Evolutionary conservation across 306 rosid genomes (phyloP).

Genomic region (Neltuma alba): DNA sequence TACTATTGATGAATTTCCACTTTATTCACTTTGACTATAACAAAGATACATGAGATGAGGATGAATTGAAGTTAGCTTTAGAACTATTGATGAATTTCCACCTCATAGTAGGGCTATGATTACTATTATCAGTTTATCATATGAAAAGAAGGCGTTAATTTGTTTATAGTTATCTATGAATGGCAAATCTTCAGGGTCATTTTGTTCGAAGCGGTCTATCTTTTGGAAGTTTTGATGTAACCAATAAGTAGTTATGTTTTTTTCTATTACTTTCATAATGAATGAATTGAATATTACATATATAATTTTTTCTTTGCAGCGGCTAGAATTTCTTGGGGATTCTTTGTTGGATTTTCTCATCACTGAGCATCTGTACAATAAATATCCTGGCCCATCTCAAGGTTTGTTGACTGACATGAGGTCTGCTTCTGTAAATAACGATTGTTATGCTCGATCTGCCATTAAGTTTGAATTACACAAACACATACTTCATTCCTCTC

Average conservation of each 20-base stretch:
- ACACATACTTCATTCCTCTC: conserved; percentile 63
- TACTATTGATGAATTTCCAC: too few relatives aligned
- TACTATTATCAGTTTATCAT: background rate
- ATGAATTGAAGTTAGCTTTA: background rate
- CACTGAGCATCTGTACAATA: conserved; percentile 55
- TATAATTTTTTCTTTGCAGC: conserved; percentile 47
- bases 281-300: conserved; percentile 24
- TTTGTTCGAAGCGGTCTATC: background rate
- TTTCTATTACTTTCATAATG: background rate
- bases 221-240: background rate
- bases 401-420: conserved; percentile 79
- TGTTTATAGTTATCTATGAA: background rate
- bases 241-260: background rate
- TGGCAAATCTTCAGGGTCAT: background rate
- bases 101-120: background rate
- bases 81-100: background rate
- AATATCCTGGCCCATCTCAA: conserved; percentile 73
- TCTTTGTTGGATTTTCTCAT: conserved; percentile 69
- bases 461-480: conserved; percentile 65
- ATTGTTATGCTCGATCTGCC: conserved; percentile 69
- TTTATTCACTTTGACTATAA: background rate
- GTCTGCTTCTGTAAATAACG: conserved; percentile 75
- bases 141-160: background rate
- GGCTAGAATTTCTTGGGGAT: conserved; percentile 86
- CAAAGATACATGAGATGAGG: background rate